phyloP scores from a whole-genome alignment of 1,139 yeast species.

The Hemisphaericaspora lyxosophila region DNA sequence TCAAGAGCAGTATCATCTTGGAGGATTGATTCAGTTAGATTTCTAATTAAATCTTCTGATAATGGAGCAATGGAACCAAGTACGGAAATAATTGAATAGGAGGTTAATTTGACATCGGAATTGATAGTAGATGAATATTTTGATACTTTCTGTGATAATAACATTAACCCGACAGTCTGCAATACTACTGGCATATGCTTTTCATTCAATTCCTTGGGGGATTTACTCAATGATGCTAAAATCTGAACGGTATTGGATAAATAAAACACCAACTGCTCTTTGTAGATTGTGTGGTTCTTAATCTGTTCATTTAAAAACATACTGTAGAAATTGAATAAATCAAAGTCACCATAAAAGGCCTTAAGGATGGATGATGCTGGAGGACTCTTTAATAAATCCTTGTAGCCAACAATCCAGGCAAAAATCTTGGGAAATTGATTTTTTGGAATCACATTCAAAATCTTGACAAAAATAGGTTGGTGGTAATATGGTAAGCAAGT shows the following conservation, averaged over 20 bases:
- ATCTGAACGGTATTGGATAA: conserved; percentile 71
- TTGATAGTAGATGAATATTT: conserved; percentile 33
- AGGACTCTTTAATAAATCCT: conserved; percentile 63
- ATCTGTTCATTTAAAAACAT: conserved; percentile 57
- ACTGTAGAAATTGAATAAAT: conserved; percentile 65
- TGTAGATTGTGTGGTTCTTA: conserved; percentile 57
- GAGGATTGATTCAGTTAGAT: conserved; percentile 68
- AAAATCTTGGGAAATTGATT: conserved; percentile 72
- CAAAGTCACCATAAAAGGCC: conserved; percentile 65
- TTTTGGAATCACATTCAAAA: conserved; percentile 66
- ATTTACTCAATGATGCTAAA: conserved; percentile 38
- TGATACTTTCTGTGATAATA: conserved; percentile 29
- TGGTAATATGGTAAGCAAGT: conserved; percentile 77
- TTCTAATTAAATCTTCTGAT: conserved; percentile 58
- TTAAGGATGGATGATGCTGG: conserved; percentile 70
- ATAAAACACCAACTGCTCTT: conserved; percentile 75
- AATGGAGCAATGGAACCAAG: conserved; percentile 72
- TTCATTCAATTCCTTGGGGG: conserved; percentile 29
- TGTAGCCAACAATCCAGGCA: conserved; percentile 67
- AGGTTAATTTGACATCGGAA: conserved; percentile 74
- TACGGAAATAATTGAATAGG: conserved; percentile 79
- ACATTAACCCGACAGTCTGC: conserved; percentile 54
- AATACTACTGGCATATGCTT: conserved; percentile 52
- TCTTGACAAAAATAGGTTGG: conserved; percentile 68
- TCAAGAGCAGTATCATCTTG: conserved; percentile 16